These are phyloP conservation scores for Sporothrix globosa DNA, from an alignment of 2,329 filamentous ascomycete genomes.

Conservation along the genomic window DNA sequence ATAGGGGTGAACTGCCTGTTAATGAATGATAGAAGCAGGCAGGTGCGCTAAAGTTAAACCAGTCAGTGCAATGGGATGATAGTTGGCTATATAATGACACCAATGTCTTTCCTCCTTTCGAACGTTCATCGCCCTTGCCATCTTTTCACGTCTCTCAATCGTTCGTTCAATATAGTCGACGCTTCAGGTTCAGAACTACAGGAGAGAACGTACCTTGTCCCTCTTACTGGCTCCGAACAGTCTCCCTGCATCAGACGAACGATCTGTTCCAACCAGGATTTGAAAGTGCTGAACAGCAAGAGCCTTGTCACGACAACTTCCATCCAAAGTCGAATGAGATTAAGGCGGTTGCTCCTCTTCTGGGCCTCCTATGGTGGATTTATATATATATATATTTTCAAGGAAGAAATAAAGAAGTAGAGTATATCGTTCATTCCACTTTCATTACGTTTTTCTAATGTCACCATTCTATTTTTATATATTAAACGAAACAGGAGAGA, in stretches of 20 bases:
- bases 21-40: background rate
- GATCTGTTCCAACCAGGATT: background rate
- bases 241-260: background rate
- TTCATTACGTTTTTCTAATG: no score
- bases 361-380: no score
- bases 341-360: no score
- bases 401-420: no score
- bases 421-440: no score
- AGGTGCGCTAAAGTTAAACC: background rate
- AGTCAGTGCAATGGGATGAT: slow-evolving; percentile 13
- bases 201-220: background rate
- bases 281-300: no score
- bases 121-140: background rate
- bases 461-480: no score
- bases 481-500: no score
- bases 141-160: background rate
- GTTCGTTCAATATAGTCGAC: background rate
- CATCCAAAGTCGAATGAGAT: background rate
- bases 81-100: no score
- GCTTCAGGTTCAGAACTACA: background rate
- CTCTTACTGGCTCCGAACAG: background rate
- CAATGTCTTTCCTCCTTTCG: no score
- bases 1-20: background rate
- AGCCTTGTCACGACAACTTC: background rate
- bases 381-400: no score